Evolutionary conservation across 2,329 filamentous ascomycete species (phyloP).

Genomic region (Aspergillus piperis): DNA sequence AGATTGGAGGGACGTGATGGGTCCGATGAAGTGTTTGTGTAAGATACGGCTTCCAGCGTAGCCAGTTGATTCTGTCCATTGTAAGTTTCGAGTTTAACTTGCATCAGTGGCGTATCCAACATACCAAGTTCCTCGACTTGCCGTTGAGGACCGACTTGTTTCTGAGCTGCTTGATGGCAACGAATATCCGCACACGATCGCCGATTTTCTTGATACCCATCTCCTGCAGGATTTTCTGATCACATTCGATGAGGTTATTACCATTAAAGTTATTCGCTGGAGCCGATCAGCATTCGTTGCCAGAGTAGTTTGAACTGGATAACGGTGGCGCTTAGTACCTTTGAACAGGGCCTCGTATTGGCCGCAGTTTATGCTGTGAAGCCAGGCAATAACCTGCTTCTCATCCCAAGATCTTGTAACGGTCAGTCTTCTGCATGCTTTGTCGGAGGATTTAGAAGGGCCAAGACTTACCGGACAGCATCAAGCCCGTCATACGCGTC

Average conservation of each 20-base stretch:
- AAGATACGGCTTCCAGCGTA: constrained; percentile 67
- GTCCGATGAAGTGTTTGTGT: constrained; percentile 60
- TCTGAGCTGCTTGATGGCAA: constrained; percentile 79
- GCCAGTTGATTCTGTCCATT: constrained; percentile 75
- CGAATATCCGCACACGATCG: constrained; percentile 86
- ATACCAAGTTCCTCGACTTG: constrained; percentile 82
- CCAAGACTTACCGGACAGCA: constrained; percentile 63
- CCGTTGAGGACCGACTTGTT: constrained; percentile 74
- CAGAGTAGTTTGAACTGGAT: constrained; percentile 2
- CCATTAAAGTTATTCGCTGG: constrained; percentile 91
- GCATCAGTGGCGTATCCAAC: constrained; percentile 31
- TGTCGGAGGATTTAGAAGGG: neutral
- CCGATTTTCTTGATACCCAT: constrained; percentile 98
- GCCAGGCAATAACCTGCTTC: constrained; percentile 85
- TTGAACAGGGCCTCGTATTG: constrained; percentile 91
- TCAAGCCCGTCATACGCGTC: constrained; percentile 72
- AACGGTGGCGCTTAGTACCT: constrained; percentile 45
- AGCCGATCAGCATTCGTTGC: constrained; percentile 25
- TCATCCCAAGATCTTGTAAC: constrained; percentile 74
- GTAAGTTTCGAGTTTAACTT: constrained; percentile 18
- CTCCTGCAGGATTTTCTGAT: constrained; percentile 93
- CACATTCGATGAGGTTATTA: constrained; percentile 93
- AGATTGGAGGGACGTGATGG: constrained; percentile 64
- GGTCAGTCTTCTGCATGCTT: constrained; percentile 12
- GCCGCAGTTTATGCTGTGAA: constrained; percentile 85